Percentiles rank a stretch among this genome's conserved stretches.
Conservation (phyloP, 2,329 filamentous ascomycete genomes). For the Cercospora nicotianae region DNA sequence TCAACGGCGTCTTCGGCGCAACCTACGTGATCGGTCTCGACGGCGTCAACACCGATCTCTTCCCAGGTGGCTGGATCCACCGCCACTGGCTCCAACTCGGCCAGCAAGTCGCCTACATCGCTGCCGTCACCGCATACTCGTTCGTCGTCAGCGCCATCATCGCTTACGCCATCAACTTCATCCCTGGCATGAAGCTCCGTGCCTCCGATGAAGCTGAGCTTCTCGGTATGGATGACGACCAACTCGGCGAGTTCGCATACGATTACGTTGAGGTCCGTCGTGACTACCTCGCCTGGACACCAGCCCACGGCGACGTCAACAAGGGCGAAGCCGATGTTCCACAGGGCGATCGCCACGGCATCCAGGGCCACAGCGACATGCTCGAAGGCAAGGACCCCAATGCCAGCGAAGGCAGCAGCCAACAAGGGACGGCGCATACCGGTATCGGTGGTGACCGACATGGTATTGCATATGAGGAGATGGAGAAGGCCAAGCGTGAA, state of each 20-base stretch:
- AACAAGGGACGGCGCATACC: constrained; percentile 46
- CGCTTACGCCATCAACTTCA: constrained; percentile 71
- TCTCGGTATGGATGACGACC: constrained; percentile 85
- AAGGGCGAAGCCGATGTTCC: constrained; percentile 61
- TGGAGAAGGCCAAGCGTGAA: constrained; percentile 31
- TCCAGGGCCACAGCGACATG: constrained; percentile 64
- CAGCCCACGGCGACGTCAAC: constrained; percentile 66
- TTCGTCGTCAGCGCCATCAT: constrained; percentile 74
- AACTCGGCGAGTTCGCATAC: constrained; percentile 87
- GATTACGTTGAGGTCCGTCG: constrained; percentile 87
- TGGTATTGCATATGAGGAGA: constrained; percentile 52
- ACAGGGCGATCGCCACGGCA: constrained; percentile 63
- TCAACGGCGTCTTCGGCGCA: constrained; percentile 71
- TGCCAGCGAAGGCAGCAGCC: constrained; percentile 42
- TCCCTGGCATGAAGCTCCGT: constrained; percentile 76
- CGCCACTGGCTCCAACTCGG: constrained; percentile 73
- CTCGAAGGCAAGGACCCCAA: constrained; percentile 57
- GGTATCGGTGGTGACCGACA: constrained; percentile 56
- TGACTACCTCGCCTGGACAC: constrained; percentile 86
- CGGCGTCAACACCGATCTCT: constrained; percentile 64
- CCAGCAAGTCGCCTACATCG: constrained; percentile 76
- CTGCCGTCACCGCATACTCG: constrained; percentile 64
- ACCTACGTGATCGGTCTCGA: constrained; percentile 72
- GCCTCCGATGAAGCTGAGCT: constrained; percentile 80
- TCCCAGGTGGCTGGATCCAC: constrained; percentile 69